phyloP scores from a whole-genome alignment of 805 yeast species.

The Wickerhamiella kurtzmanii region DNA sequence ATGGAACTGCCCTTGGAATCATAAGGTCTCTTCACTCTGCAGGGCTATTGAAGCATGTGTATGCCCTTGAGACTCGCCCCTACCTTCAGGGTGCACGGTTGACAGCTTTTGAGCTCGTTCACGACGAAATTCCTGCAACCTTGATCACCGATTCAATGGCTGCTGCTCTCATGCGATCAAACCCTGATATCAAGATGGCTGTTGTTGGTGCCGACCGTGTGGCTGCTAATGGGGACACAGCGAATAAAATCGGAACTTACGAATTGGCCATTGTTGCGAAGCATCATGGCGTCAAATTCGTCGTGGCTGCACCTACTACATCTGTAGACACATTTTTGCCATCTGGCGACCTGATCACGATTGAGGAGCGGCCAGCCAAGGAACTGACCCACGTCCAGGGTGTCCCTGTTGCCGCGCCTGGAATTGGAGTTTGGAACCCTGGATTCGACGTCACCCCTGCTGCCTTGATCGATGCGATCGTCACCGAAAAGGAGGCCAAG shows the following conservation, averaged over 20 bases:
- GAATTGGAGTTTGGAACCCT: constrained; percentile 87
- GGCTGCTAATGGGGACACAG: constrained; percentile 87
- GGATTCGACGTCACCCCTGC: constrained; percentile 90
- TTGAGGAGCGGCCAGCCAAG: constrained; percentile 73
- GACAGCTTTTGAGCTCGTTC: constrained; percentile 79
- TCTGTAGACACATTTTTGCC: constrained; percentile 62
- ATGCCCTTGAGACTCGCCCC: constrained; percentile 89
- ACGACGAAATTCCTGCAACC: constrained; percentile 78
- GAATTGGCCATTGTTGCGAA: constrained; percentile 69
- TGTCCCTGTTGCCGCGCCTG: constrained; percentile 64
- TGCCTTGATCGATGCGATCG: constrained; percentile 69
- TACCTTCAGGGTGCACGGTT: constrained; percentile 92
- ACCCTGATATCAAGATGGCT: constrained; percentile 67
- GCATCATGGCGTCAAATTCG: constrained; percentile 57
- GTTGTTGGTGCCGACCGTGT: constrained; percentile 94
- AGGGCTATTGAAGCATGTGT: constrained; percentile 53
- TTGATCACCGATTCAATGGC: constrained; percentile 87
- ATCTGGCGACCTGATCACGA: constrained; percentile 61
- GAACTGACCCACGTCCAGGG: constrained; percentile 75
- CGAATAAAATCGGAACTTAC: constrained; percentile 91
- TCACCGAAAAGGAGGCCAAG: constrained; percentile 58
- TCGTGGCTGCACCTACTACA: constrained; percentile 91
- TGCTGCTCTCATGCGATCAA: constrained; percentile 48
- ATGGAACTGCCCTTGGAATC: constrained; percentile 93
- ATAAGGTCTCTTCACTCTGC: constrained; percentile 50